Evolutionary conservation across 2,329 filamentous ascomycete genomes (phyloP).

Genomic region (Xylariaceae sp.): DNA sequence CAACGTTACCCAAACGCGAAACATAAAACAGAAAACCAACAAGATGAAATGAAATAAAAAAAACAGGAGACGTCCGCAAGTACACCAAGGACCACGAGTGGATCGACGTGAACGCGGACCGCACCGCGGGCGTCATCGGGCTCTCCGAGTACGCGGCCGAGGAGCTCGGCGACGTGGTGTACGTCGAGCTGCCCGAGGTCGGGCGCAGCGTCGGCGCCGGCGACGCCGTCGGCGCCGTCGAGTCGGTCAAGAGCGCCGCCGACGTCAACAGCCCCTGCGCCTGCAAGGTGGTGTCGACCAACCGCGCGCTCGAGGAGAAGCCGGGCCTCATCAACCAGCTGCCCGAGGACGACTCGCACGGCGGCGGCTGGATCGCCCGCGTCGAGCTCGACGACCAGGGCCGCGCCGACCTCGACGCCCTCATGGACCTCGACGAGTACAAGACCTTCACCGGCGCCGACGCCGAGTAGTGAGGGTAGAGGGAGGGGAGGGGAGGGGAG

Average conservation of each 20-base stretch:
- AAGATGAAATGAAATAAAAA: too few relatives aligned
- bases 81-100: conserved; percentile 99
- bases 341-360: conserved; percentile 67
- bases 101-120: conserved; percentile 80
- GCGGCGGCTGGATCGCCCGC: conserved; percentile 88
- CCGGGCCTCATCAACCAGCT: conserved; percentile 83
- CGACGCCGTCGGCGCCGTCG: conserved; percentile 86
- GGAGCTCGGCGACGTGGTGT: conserved; percentile 92
- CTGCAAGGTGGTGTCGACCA: conserved; percentile 69
- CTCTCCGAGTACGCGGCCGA: conserved; percentile 90
- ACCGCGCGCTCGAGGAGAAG: conserved; percentile 71
- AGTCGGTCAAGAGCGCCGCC: conserved; percentile 97
- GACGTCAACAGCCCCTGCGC: conserved; percentile 87
- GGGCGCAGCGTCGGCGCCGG: conserved; percentile 63
- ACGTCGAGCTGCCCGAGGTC: conserved; percentile 79
- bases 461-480: too few relatives aligned
- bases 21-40: too few relatives aligned
- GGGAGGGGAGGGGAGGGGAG: too few relatives aligned
- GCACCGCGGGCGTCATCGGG: conserved; percentile 72
- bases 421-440: conserved; percentile 77
- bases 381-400: conserved; percentile 64
- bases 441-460: conserved; percentile 55
- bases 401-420: conserved; percentile 58
- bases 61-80: conserved; percentile 59
- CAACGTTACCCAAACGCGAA: too few relatives aligned